phyloP scores from a whole-genome alignment of 257 asterid species.

The Plantago elongata region DNA sequence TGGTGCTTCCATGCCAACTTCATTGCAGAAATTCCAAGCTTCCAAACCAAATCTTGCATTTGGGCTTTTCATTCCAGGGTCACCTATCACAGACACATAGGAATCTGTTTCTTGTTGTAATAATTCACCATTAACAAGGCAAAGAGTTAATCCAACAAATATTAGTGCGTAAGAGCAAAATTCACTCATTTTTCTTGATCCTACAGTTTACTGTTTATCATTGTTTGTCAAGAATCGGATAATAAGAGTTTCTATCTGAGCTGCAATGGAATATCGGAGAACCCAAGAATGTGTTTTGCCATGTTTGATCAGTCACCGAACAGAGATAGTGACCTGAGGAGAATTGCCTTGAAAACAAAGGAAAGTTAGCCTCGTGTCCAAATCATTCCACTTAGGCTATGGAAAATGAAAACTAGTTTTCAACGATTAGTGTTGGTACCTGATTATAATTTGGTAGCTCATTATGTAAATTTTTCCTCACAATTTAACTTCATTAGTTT shows the following conservation, averaged over 20 bases:
- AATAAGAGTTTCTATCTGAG: too few species aligned
- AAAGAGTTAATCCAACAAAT: conserved; percentile 2
- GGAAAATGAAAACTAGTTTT: too few species aligned
- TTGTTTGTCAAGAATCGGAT: neutral
- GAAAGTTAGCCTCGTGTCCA: neutral
- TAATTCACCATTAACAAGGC: conserved; percentile 18
- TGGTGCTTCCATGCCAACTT: conserved; percentile 76
- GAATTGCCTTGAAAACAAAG: conserved; percentile 8
- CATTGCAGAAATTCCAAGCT: conserved; percentile 94
- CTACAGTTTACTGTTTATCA: neutral
- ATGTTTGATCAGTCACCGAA: neutral
- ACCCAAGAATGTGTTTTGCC: conserved; percentile 2
- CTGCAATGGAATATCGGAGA: conserved; percentile 12
- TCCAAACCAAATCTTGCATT: conserved; percentile 73
- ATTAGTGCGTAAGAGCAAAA: conserved; percentile 4
- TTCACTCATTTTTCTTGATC: conserved; percentile 20
- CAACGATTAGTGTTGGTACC: too few species aligned
- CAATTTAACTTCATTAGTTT: too few species aligned
- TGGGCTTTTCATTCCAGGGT: conserved; percentile 84
- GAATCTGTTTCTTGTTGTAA: conserved; percentile 20
- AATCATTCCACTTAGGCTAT: too few species aligned
- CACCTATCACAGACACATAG: conserved; percentile 61
- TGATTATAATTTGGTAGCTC: too few species aligned
- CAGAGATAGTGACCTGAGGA: neutral
- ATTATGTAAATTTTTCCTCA: too few species aligned